Percentiles rank a stretch among this genome's conserved stretches.
Conservation (phyloP, 1,284 basidiomycete genomes). For the Ceratobasidium sp. region DNA sequence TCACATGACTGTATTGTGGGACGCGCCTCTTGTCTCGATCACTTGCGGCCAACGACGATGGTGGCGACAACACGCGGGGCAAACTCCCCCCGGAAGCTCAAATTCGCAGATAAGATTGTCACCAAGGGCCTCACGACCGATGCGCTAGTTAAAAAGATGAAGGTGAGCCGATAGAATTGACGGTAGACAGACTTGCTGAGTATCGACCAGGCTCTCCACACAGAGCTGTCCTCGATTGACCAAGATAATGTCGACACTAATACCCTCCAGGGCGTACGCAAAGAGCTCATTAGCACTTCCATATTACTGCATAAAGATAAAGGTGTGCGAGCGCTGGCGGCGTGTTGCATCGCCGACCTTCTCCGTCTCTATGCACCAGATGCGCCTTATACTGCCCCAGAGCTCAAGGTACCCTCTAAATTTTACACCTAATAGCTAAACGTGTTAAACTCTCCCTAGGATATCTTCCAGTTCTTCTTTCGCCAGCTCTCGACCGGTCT, state of each 20-base stretch:
- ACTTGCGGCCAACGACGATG: constrained; percentile 19
- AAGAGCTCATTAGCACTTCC: constrained; percentile 82
- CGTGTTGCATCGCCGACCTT: constrained; percentile 94
- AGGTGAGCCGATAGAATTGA: constrained; percentile 54
- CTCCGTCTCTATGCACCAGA: constrained; percentile 95
- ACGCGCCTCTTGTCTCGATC: constrained; percentile 42
- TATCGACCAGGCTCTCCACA: constrained; percentile 66
- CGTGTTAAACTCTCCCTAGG: constrained; percentile 58
- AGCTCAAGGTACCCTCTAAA: constrained; percentile 66
- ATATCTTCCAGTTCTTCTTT: constrained; percentile 96
- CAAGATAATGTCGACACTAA: constrained; percentile 85
- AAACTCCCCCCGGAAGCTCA: constrained; percentile 58
- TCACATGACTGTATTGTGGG: constrained; percentile 43
- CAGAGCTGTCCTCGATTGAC: constrained; percentile 84
- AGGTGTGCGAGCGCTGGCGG: constrained; percentile 92
- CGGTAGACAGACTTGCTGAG: neutral
- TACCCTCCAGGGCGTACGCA: constrained; percentile 75
- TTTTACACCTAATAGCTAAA: neutral
- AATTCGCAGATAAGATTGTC: constrained; percentile 81
- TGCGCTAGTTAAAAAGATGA: constrained; percentile 84
- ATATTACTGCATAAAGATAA: constrained; percentile 94
- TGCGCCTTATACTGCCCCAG: constrained; percentile 89
- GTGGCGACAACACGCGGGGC: constrained; percentile 42
- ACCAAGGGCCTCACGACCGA: constrained; percentile 77
- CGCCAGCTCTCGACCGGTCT: constrained; percentile 82